Evolutionary conservation across 305 asterid species (phyloP).

Genomic region (Stenogyne calaminthoides): DNA sequence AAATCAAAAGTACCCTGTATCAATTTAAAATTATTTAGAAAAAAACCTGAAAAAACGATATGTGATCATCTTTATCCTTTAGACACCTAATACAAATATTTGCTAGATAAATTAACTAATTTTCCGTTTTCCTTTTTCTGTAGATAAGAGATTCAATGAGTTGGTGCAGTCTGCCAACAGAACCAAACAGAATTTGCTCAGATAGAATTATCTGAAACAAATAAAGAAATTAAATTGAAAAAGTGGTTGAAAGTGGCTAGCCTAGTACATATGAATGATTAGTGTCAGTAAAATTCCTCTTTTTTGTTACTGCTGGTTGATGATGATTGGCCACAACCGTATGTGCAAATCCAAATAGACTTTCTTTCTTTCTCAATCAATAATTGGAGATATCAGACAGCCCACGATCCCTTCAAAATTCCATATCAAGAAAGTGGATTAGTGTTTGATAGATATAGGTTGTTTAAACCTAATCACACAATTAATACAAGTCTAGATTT

Average conservation of each 20-base stretch:
- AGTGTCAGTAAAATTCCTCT: constrained; percentile 27
- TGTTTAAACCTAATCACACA: constrained; percentile 4
- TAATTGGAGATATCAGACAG: constrained; percentile 44
- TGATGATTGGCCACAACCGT: constrained; percentile 36
- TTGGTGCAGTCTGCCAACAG: constrained; percentile 36
- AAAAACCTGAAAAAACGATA: no score
- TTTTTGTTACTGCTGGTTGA: constrained; percentile 29
- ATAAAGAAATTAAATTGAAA: neutral
- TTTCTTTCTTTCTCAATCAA: constrained; percentile 25
- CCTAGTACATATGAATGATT: neutral
- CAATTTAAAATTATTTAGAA: no score
- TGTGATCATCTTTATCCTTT: no score
- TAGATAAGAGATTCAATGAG: constrained; percentile 11
- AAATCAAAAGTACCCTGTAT: neutral
- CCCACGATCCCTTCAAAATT: constrained; percentile 39
- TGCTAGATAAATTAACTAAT: no score
- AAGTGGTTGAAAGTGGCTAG: neutral
- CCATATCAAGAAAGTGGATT: neutral
- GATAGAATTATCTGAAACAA: constrained; percentile 27
- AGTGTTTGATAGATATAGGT: neutral
- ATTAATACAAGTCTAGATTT: constrained; percentile 22
- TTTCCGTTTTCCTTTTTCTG: no score
- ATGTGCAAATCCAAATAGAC: constrained; percentile 2
- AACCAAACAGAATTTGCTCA: constrained; percentile 24
- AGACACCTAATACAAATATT: no score